Evolutionary conservation across 352 stramenopile species (phyloP), one percentile per base, ranked within the genome.

Genomic region (Globisporangium acanthophoron): DNA sequence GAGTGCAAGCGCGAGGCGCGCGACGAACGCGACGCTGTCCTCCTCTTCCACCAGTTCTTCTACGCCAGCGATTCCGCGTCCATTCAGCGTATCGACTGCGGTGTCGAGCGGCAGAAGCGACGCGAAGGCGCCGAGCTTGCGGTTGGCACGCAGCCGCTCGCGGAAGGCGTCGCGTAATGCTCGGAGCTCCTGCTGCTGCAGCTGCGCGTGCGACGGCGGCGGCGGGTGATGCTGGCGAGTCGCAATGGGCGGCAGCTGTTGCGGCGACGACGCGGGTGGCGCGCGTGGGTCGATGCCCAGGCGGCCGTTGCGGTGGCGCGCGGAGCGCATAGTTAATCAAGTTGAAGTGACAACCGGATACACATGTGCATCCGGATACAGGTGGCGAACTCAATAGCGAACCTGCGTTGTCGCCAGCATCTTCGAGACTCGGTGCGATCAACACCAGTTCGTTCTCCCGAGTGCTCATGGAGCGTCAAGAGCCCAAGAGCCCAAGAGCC

Each of bases 81-180:
- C 41, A 18, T 15, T 24, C 6, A 7, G n/a, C 15, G 43, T 16
- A 6, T 62, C 35, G 11, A 61, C 5, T 6, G 57, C 48, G 15
- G 20, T 11, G 13, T 43, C 12, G 13, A 64, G 18, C 5, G 40
- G 44, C 5, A 16, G 53, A 21, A 65, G 41, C 18, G 44, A 39
- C 43, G 59, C 51, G 33, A 64, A 67, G 49, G 56, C 59, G 49
- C 27, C 39, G 24, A 65, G 49, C 39, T 66, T 54, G 24, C 43
- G 27, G 15, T 73, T 57, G 15, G 40, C 35, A n/a, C 58, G 58
- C 50, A 70, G 41, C 7, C 66, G 66, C 35, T 60, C 54, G 35
- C 43, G 20, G 45, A 73, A 73, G 37, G 62, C 59, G 15, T 59
- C 27, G 7, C 55, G 33, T 43, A 73, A 53, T 41, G 60, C 43